Conservation (phyloP, 176 grass and related monocot species). For the Musa schizocarpa region DNA sequence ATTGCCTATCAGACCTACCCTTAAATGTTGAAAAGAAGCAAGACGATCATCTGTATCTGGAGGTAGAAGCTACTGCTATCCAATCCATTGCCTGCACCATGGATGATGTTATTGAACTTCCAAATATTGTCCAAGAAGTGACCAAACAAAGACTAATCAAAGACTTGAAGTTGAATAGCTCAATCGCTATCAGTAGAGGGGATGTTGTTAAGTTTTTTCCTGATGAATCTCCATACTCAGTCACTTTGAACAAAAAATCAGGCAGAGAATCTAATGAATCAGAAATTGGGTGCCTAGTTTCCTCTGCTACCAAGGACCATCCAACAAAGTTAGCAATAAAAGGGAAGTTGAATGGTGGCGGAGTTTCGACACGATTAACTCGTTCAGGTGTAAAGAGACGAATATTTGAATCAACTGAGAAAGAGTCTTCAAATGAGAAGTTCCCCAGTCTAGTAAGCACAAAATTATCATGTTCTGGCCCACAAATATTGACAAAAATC, state of each 20-base stretch:
- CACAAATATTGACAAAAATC: neutral
- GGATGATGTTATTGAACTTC: neutral
- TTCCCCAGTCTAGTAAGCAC: neutral
- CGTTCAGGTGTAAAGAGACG: slow-evolving; percentile 22
- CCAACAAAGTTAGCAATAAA: neutral
- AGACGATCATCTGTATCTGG: neutral
- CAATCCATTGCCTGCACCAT: neutral
- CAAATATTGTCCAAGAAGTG: neutral
- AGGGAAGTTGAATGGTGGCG: neutral
- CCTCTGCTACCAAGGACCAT: neutral
- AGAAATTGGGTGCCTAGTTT: neutral
- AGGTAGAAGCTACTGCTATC: neutral
- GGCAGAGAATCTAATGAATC: slow-evolving; percentile 1
- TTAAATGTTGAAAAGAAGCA: neutral
- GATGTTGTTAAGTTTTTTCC: neutral
- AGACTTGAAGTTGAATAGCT: neutral
- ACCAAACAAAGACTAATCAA: neutral
- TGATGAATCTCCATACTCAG: slow-evolving; percentile 11
- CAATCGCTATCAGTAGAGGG: neutral
- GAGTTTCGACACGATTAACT: slow-evolving; percentile 25
- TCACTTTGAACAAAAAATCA: neutral
- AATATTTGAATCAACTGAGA: slow-evolving; percentile 1
- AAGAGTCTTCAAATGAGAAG: slow-evolving; percentile 2
- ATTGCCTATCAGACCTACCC: neutral
- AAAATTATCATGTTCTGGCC: neutral